These are phyloP conservation scores for Syncephalastrum monosporum DNA, from an alignment of 371 early-diverging fungal genomes.

Conservation along the genomic window DNA sequence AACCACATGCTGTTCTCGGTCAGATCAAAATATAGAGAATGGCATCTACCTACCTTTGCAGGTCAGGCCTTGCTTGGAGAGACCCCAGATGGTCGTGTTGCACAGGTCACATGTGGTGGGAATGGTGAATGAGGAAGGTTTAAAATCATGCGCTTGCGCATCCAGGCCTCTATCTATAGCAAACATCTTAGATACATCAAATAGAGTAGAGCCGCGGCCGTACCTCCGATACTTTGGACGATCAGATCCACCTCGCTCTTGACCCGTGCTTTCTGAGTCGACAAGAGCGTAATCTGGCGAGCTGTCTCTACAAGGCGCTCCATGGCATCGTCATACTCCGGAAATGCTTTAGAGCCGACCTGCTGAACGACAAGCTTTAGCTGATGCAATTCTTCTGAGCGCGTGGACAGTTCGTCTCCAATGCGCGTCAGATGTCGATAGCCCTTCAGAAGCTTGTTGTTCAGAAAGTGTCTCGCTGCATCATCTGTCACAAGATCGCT, in stretches of 20 bases:
- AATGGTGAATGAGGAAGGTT: conserved; percentile 73
- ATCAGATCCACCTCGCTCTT: conserved; percentile 61
- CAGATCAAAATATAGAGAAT: background rate
- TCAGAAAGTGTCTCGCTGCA: conserved; percentile 55
- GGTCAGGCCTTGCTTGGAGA: conserved; percentile 75
- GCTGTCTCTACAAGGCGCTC: conserved; percentile 51
- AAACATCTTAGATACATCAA: background rate
- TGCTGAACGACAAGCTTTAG: conserved; percentile 18
- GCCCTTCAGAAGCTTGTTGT: conserved; percentile 63
- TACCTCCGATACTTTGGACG: conserved; percentile 60
- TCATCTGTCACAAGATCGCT: conserved; percentile 53
- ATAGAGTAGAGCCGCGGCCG: too few relatives aligned
- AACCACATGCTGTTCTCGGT: conserved; percentile 63
- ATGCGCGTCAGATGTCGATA: conserved; percentile 42
- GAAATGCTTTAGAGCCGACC: conserved; percentile 22
- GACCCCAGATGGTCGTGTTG: conserved; percentile 71
- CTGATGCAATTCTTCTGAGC: conserved; percentile 22
- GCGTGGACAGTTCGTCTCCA: conserved; percentile 46
- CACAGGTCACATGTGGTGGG: conserved; percentile 83
- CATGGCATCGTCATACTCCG: conserved; percentile 32
- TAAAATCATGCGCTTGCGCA: conserved; percentile 68
- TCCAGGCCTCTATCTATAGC: conserved; percentile 45
- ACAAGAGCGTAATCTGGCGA: conserved; percentile 49
- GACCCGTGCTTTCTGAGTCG: conserved; percentile 49
- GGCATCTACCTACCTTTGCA: conserved; percentile 55